A percentile compares a stretch with the other conserved stretches of the same genome.
Conservation (phyloP, 2,329 filamentous ascomycete genomes). For the Nothophoma quercina region DNA sequence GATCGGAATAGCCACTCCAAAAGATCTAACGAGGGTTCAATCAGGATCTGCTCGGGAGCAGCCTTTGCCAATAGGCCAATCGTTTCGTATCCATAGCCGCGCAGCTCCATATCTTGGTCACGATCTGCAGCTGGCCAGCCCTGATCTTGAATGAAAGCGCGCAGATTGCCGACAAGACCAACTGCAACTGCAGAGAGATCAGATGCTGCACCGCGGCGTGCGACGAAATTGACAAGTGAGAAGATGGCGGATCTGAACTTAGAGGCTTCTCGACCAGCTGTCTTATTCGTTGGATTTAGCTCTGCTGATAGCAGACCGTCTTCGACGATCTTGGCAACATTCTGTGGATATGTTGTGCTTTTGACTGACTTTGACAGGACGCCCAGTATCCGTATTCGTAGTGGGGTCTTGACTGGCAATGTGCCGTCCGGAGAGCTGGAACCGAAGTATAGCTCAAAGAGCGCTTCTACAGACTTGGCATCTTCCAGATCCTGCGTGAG, state of each 20-base stretch:
- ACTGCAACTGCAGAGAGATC: constrained; percentile 72
- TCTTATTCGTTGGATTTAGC: constrained; percentile 43
- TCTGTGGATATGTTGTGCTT: constrained; percentile 72
- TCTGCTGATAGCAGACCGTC: constrained; percentile 64
- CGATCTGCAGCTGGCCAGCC: constrained; percentile 77
- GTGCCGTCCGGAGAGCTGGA: constrained; percentile 51
- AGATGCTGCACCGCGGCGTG: constrained; percentile 70
- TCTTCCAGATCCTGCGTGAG: constrained; percentile 76
- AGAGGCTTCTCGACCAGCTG: constrained; percentile 73
- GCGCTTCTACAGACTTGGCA: constrained; percentile 63
- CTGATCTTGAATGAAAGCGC: constrained; percentile 77
- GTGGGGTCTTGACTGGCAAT: constrained; percentile 64
- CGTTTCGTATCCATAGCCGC: constrained; percentile 86
- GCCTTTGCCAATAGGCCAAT: constrained; percentile 81
- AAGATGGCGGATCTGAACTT: constrained; percentile 86
- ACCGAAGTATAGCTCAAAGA: constrained; percentile 78
- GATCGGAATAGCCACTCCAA: constrained; percentile 84
- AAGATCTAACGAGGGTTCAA: constrained; percentile 61
- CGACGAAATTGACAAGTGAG: constrained; percentile 85
- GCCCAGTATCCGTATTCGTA: constrained; percentile 78
- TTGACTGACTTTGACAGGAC: constrained; percentile 78
- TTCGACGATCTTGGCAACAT: constrained; percentile 74
- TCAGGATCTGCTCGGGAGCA: constrained; percentile 64
- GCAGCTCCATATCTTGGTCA: constrained; percentile 68
- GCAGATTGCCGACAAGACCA: constrained; percentile 72